Evolutionary conservation across 139 green algal species (phyloP), one percentile per base, ranked within the genome.

Genomic region (Tetradesmus lagerheimii): DNA sequence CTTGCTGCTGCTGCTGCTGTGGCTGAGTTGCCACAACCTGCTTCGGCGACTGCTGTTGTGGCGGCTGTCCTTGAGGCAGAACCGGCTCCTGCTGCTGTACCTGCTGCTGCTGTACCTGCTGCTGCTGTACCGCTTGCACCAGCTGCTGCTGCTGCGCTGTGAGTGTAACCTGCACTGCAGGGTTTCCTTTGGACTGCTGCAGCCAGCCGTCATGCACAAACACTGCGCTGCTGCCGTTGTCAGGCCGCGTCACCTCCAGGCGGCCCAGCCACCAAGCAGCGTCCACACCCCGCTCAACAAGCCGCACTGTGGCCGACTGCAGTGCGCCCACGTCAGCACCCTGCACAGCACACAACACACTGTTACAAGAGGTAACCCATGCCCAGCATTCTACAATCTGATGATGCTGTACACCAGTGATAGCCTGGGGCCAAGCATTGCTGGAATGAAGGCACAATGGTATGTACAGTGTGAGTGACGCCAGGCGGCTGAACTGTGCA

Each of bases 241-340:
- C 15, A 16, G 25, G 37, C 25, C 35, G 50, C 0, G 41, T 29
- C 82, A 87, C 82, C 37, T 77, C 4, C 20, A 84, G 12, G 12
- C 50, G 78, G 9, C 35, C 62, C 45, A 87, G 47, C 62, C 27
- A 50, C 82, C 82, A 87, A 14, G 81, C 71, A 25, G 82, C 89
- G 25, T 71, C 67, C 34, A 86, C 2, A 23, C 89, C 89, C 25
- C 71, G 47, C 75, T 85, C 50, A 66, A 92, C 91, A 78, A 95
- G 91, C 4, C 93, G 80, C 77, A 95, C 90, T 39, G 80, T 92
- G 38, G 87, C 79, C 6, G 39, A 38, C 16, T 35, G 41, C 39
- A 84, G 41, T 27, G 50, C 9, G 14, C 57, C 83, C 41, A 80
- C 66, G 16, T 89, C 83, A 80, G 62, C 66, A 62, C 62, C 43